Conservation (phyloP, 2,329 filamentous ascomycete species). For the Aspergillus aculeatus region DNA sequence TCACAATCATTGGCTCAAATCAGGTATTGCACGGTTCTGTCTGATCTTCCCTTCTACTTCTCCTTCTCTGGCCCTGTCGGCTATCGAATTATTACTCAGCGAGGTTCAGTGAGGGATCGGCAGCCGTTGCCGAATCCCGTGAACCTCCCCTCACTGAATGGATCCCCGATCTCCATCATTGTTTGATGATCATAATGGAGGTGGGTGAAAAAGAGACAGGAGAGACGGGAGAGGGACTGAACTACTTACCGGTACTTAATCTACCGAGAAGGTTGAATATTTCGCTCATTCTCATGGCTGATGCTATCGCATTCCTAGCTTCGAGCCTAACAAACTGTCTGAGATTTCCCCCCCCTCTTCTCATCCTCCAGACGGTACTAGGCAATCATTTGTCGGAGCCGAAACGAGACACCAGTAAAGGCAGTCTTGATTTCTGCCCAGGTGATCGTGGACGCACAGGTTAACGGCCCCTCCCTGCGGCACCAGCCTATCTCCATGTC, state of each 20-base stretch:
- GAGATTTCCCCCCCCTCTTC: background rate
- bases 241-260: no score
- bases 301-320: background rate
- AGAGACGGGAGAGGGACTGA: background rate
- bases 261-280: no score
- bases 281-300: background rate
- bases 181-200: background rate
- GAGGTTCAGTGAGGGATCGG: background rate
- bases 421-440: background rate
- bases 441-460: conserved; percentile 10
- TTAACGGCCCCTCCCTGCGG: conserved; percentile 10
- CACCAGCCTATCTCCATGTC: conserved; percentile 18
- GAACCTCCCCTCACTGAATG: background rate
- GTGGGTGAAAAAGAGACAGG: background rate
- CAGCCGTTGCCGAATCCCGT: background rate
- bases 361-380: background rate
- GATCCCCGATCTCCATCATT: background rate
- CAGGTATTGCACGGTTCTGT: no score
- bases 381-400: background rate
- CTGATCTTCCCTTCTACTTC: no score
- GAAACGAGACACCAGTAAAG: background rate
- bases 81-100: no score
- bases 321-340: background rate
- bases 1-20: no score
- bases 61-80: no score